phyloP scores from a whole-genome alignment of 2,329 filamentous ascomycete genomes.

The Hypoxylon sp. region DNA sequence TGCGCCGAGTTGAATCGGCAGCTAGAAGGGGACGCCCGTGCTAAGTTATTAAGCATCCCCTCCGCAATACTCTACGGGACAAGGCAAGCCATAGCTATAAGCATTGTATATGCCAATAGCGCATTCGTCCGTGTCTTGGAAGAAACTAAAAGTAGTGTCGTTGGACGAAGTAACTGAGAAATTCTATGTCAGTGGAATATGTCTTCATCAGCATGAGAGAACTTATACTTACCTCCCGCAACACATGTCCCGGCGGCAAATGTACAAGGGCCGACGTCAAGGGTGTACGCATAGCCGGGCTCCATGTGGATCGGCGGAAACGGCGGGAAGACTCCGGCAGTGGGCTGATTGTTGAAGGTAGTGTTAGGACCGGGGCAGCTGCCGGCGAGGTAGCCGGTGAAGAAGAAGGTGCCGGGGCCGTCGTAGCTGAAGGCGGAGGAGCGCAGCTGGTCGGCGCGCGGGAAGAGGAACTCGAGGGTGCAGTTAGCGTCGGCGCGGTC shows the following conservation, averaged over 20 bases:
- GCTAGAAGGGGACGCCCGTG: neutral
- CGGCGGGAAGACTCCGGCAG: slow-evolving; percentile 36
- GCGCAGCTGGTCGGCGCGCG: slow-evolving; percentile 45
- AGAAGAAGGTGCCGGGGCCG: slow-evolving; percentile 49
- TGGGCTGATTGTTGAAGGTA: slow-evolving; percentile 45
- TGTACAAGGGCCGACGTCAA: slow-evolving; percentile 46
- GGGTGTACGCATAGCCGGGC: slow-evolving; percentile 45
- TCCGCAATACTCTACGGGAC: slow-evolving; percentile 12
- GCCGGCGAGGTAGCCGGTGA: slow-evolving; percentile 43
- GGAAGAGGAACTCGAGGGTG: slow-evolving; percentile 57
- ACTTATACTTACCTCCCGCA: slow-evolving; percentile 39
- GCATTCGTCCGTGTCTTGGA: slow-evolving; percentile 41
- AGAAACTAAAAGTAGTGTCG: slow-evolving; percentile 45
- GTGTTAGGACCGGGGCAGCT: slow-evolving; percentile 43
- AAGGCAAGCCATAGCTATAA: slow-evolving; percentile 43
- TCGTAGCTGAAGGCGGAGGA: slow-evolving; percentile 48
- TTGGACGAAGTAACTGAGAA: slow-evolving; percentile 45
- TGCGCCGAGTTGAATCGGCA: no score
- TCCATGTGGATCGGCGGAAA: slow-evolving; percentile 47
- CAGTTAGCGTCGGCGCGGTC: slow-evolving; percentile 52
- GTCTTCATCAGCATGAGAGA: neutral
- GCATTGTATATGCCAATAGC: slow-evolving; percentile 45
- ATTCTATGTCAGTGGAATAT: slow-evolving; percentile 8
- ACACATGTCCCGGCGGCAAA: slow-evolving; percentile 43
- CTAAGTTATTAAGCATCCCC: neutral